A percentile compares a stretch with the other conserved stretches of the same genome.
Evolutionary conservation across 2,329 filamentous ascomycete species (phyloP).

Genomic region (Neofusicoccum sp.): DNA sequence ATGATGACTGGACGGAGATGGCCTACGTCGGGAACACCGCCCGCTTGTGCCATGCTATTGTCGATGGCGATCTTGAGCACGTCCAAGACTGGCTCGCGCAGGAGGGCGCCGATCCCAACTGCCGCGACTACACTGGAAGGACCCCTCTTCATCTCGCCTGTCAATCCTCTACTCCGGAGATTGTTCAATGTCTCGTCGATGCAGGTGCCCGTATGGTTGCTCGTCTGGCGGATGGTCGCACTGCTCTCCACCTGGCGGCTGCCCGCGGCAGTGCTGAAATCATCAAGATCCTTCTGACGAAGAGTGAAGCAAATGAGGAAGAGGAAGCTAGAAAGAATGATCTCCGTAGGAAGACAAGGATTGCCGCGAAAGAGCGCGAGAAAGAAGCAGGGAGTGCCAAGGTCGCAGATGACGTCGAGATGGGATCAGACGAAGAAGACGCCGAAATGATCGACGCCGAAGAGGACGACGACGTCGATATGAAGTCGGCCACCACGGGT

Average conservation of each 20-base stretch:
- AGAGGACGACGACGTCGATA: conserved; percentile 36
- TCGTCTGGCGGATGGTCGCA: conserved; percentile 74
- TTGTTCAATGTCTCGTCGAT: conserved; percentile 71
- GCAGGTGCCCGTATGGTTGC: conserved; percentile 70
- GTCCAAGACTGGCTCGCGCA: conserved; percentile 68
- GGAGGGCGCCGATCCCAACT: conserved; percentile 68
- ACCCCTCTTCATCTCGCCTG: conserved; percentile 76
- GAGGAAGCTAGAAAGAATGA: conserved; percentile 61
- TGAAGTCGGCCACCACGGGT: conserved; percentile 52
- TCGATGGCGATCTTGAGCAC: conserved; percentile 67
- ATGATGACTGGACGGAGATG: conserved; percentile 88
- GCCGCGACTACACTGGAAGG: conserved; percentile 74
- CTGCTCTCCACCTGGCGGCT: conserved; percentile 78
- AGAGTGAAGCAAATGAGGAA: conserved; percentile 72
- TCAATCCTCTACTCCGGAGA: conserved; percentile 64
- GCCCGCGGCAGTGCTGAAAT: conserved; percentile 67
- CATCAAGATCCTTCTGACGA: conserved; percentile 68
- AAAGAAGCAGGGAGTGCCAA: neutral
- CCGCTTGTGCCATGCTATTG: conserved; percentile 75
- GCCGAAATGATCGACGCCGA: conserved; percentile 53
- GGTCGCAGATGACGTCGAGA: neutral
- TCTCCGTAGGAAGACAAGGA: conserved; percentile 41
- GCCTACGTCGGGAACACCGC: conserved; percentile 80
- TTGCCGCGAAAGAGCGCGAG: conserved; percentile 17
- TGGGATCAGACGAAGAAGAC: conserved; percentile 39